These are phyloP conservation scores for Fusarium hostae DNA, from an alignment of 2,329 filamentous ascomycete genomes.

Conservation along the genomic window DNA sequence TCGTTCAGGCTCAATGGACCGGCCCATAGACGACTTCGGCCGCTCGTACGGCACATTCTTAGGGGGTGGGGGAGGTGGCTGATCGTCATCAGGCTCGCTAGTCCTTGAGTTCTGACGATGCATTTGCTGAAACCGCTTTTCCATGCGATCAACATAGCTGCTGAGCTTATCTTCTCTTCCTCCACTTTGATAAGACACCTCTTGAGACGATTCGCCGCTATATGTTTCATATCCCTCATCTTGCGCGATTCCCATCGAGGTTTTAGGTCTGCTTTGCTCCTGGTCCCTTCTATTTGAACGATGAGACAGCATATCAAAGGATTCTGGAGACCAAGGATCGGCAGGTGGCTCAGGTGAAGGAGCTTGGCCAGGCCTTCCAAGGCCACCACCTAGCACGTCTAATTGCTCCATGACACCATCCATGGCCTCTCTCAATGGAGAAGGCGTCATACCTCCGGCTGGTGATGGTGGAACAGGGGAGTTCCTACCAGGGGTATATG, in stretches of 20 bases:
- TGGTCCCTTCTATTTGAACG: constrained; percentile 42
- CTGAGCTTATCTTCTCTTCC: constrained; percentile 71
- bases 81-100: constrained; percentile 56
- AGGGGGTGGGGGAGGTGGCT: constrained; percentile 70
- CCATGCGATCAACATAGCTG: constrained; percentile 93
- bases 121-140: constrained; percentile 79
- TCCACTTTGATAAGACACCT: constrained; percentile 55
- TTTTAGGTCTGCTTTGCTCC: constrained; percentile 65
- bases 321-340: constrained; percentile 91
- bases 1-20: constrained; percentile 52
- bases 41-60: constrained; percentile 64
- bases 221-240: constrained; percentile 72
- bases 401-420: constrained; percentile 97
- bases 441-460: constrained; percentile 79
- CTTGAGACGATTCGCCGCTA: constrained; percentile 64
- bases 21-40: constrained; percentile 69
- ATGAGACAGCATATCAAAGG: constrained; percentile 70
- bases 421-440: constrained; percentile 93
- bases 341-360: constrained; percentile 67
- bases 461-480: constrained; percentile 78
- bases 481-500: constrained; percentile 64
- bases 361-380: constrained; percentile 64
- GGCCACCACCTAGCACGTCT: constrained; percentile 73
- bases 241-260: constrained; percentile 76
- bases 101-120: constrained; percentile 68